Conservation (phyloP, 1,139 yeast species). For the Keqinozyma sinolaborantium region DNA sequence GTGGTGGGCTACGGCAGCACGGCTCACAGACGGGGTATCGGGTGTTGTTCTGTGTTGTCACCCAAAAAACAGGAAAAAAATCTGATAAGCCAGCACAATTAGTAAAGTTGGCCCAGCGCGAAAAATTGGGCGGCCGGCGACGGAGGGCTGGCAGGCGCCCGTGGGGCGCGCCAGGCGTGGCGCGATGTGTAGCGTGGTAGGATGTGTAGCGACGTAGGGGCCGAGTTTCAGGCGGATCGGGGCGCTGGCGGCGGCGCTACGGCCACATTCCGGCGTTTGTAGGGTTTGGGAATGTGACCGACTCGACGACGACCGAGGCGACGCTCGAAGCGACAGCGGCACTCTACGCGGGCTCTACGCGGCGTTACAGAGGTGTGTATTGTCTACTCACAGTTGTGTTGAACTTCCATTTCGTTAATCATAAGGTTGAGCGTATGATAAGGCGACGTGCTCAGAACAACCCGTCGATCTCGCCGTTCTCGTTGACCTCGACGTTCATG, state of each 20-base stretch:
- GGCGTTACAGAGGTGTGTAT: slow-evolving; percentile 1
- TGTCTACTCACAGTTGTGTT: slow-evolving; percentile 1
- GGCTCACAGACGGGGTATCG: too few species aligned
- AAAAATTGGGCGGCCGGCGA: too few species aligned
- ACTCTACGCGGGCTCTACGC: neutral
- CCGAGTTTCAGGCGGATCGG: neutral
- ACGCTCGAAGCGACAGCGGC: too few species aligned
- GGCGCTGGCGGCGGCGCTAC: neutral
- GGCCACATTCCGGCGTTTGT: too few species aligned
- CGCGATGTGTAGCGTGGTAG: too few species aligned
- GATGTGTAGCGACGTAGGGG: neutral
- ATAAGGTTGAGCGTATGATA: slow-evolving; percentile 2
- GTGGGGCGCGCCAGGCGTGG: too few species aligned
- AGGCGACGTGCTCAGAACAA: slow-evolving; percentile 52
- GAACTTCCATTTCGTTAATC: slow-evolving; percentile 1
- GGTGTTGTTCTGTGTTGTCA: too few species aligned
- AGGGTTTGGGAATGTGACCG: too few species aligned
- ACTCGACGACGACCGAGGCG: too few species aligned
- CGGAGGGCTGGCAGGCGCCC: too few species aligned
- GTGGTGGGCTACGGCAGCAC: neutral
- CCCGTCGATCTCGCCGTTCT: slow-evolving; percentile 92
- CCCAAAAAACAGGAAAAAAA: too few species aligned
- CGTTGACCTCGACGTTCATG: slow-evolving; percentile 94
- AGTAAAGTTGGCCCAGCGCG: too few species aligned
- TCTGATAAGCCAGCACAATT: neutral